A percentile compares a stretch with the other conserved stretches of the same genome.
Conservation (phyloP, 148 eudicot genomes). For the Silene latifolia region DNA sequence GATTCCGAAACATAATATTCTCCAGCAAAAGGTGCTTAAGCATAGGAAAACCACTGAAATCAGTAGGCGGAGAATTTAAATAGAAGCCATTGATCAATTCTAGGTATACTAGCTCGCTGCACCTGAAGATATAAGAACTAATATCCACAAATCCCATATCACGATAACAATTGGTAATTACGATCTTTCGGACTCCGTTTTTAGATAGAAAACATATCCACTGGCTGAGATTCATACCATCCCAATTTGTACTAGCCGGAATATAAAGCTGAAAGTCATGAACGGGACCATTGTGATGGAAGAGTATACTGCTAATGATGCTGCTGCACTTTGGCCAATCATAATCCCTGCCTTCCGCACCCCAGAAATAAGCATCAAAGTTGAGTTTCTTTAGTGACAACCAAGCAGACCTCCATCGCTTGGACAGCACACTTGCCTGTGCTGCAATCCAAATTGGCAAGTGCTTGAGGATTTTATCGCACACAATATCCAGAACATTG, state of each 20-base stretch:
- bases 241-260: neutral
- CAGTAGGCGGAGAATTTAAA: neutral
- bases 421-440: neutral
- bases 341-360: neutral
- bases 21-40: neutral
- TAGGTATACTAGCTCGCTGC: neutral
- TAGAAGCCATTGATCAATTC: neutral
- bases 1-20: neutral
- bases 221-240: conserved; percentile 1
- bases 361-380: neutral
- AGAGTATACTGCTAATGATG: conserved; percentile 28
- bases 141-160: neutral
- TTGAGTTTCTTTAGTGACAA: neutral
- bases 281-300: conserved; percentile 23
- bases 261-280: conserved; percentile 14
- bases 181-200: neutral
- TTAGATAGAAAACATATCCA: neutral
- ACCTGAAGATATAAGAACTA: neutral
- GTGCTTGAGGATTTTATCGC: neutral
- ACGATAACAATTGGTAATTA: neutral
- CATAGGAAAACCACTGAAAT: neutral
- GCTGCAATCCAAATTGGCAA: neutral
- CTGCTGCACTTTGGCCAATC: neutral
- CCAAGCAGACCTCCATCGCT: conserved; percentile 4
- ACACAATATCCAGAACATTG: conserved; percentile 7